Evolutionary conservation across 305 asterid species (phyloP), one percentile per base, ranked within the genome.

Genomic region (Fraxinus greggii): DNA sequence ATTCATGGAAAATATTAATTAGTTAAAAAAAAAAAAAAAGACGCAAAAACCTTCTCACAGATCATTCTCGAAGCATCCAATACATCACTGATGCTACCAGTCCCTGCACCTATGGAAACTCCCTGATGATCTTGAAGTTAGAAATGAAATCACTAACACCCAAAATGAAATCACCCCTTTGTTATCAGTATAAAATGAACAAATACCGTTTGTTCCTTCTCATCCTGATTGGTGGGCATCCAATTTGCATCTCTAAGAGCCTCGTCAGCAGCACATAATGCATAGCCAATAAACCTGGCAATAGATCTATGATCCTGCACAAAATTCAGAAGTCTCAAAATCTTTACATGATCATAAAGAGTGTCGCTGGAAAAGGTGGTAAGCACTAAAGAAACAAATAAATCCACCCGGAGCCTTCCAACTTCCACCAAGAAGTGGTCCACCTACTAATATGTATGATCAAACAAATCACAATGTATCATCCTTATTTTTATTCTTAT

Each of bases 31-130:
- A 73, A 7, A 8, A 29, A 84, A 33, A 28, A 69, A 80, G 65
- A 73, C 75, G 83, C 82, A 29, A 74, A 95, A 74, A 95, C 99
- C 98, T 96, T 96, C 83, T 92, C 99, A 85, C 86, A 93, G 63
- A 94, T 91, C 92, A 96, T 72, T 86, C 89, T 92, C 79, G 98
- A 94, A 76, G 98, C 98, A 81, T 96, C 98, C 86, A 96, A 83
- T 83, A 93, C 89, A 81, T 96, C 99, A 84, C 92, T 81, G 84
- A 96, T 91, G 91, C 98, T 89, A 81, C 99, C 98, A 78, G 92
- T 96, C 86, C 98, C 99, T 7, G 97, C 99, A 88, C 99, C 99
- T 82, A 96, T 93, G 79, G 99, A 96, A 83, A 96, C 99, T 82
- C 99, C 99, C 99, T 95, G 89, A 82, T 82, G 76, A 82, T 85